A percentile compares a stretch with the other conserved stretches of the same genome.
These are phyloP conservation scores for Boletus fagicola DNA, from an alignment of 768 basidiomycete species.

Conservation along the genomic window DNA sequence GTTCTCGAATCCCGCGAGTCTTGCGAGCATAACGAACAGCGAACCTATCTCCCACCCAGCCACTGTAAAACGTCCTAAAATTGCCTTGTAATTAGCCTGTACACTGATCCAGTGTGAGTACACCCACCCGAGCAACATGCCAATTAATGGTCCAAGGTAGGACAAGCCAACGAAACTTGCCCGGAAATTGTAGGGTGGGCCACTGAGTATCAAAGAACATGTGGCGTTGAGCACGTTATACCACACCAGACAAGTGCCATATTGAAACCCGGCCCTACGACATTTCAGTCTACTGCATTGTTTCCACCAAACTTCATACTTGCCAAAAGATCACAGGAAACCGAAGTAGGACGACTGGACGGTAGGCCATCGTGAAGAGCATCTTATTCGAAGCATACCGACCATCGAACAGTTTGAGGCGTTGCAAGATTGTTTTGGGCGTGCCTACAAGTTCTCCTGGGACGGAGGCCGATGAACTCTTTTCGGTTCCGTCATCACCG, in stretches of 20 bases:
- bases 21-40: constrained; percentile 21
- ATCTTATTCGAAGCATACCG: constrained; percentile 21
- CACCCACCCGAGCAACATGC: constrained; percentile 19
- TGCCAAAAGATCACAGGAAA: constrained; percentile 23
- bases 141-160: constrained; percentile 23
- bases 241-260: constrained; percentile 23
- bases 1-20: constrained; percentile 17
- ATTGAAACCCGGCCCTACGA: constrained; percentile 23
- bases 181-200: constrained; percentile 22
- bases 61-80: constrained; percentile 18
- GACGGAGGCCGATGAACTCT: constrained; percentile 6
- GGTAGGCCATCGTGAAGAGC: constrained; percentile 20
- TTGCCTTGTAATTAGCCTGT: neutral
- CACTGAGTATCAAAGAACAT: constrained; percentile 19
- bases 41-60: constrained; percentile 21
- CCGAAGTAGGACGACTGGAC: constrained; percentile 17
- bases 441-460: constrained; percentile 12
- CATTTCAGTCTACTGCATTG: neutral
- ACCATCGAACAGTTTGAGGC: constrained; percentile 14
- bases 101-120: neutral
- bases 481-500: constrained; percentile 9
- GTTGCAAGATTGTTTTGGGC: constrained; percentile 13
- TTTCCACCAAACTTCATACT: neutral
- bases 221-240: constrained; percentile 27
- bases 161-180: constrained; percentile 22